Conservation (phyloP, 495 filamentous ascomycete genomes). For the Penicillium fimorum region DNA sequence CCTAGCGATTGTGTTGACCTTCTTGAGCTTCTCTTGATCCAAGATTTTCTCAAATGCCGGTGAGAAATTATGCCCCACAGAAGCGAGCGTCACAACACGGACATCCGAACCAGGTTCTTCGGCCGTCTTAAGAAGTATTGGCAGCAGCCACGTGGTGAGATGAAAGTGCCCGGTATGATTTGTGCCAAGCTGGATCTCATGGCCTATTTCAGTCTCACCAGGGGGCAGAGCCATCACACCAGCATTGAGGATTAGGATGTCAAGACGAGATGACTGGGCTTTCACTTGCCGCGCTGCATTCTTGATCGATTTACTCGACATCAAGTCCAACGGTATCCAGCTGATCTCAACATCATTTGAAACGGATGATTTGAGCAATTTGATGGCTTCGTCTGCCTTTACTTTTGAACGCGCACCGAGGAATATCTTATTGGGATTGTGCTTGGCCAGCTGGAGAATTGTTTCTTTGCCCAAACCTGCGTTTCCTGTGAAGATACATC, state of each 20-base stretch:
- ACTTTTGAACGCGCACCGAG: constrained; percentile 42
- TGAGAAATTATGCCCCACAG: constrained; percentile 33
- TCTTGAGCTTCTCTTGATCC: constrained; percentile 30
- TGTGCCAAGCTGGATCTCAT: constrained; percentile 58
- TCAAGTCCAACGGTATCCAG: constrained; percentile 49
- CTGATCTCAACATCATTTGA: constrained; percentile 25
- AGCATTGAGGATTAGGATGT: constrained; percentile 63
- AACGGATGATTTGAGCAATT: constrained; percentile 19
- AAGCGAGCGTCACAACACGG: constrained; percentile 43
- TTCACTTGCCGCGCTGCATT: constrained; percentile 49
- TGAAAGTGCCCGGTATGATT: constrained; percentile 62
- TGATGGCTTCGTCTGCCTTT: constrained; percentile 31
- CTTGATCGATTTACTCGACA: constrained; percentile 47
- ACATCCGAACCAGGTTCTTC: constrained; percentile 40
- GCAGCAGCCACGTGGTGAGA: constrained; percentile 50
- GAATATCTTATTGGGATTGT: constrained; percentile 56
- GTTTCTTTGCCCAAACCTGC: constrained; percentile 59
- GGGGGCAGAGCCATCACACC: constrained; percentile 58
- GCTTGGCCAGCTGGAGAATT: constrained; percentile 51
- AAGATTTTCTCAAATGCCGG: constrained; percentile 30
- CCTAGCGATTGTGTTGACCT: constrained; percentile 42
- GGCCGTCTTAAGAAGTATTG: constrained; percentile 30
- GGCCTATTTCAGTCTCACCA: constrained; percentile 38
- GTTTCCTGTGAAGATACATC: constrained; percentile 40
- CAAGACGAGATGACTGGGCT: constrained; percentile 50